These are phyloP conservation scores for Neofusicoccum kwambonambiense DNA, from an alignment of 2,329 filamentous ascomycete species.

Conservation along the genomic window DNA sequence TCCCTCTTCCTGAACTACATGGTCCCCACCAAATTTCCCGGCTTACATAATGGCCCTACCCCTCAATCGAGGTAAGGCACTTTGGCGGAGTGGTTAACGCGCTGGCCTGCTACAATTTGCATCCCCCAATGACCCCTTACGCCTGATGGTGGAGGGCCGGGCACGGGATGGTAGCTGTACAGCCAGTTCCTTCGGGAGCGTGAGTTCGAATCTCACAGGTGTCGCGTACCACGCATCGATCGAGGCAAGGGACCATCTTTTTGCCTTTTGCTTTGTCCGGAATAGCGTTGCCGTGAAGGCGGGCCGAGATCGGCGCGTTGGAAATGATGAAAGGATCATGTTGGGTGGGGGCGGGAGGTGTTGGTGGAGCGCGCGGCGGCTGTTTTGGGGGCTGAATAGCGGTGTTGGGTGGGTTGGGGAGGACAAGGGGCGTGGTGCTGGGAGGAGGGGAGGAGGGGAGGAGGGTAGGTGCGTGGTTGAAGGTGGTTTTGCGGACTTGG, in stretches of 20 bases:
- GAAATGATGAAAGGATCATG: background rate
- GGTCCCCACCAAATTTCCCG: too few relatives aligned
- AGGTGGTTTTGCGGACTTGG: background rate
- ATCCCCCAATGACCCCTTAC: background rate
- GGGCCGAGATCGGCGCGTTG: background rate
- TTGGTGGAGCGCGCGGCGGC: background rate
- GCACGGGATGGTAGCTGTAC: background rate
- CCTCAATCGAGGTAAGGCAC: constrained; percentile 10
- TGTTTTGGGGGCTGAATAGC: background rate
- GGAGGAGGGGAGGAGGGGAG: background rate
- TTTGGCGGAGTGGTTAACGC: constrained; percentile 25
- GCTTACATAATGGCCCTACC: background rate
- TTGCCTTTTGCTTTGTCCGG: background rate
- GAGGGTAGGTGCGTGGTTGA: too few relatives aligned
- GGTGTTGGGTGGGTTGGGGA: background rate
- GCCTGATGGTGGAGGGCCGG: background rate
- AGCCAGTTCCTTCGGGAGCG: constrained; percentile 26
- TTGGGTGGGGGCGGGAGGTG: background rate
- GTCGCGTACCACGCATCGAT: constrained; percentile 18
- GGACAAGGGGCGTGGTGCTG: background rate
- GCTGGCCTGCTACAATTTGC: constrained; percentile 21
- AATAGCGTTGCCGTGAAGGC: background rate
- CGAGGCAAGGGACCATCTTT: background rate
- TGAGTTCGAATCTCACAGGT: constrained; percentile 24
- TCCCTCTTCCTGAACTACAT: too few relatives aligned